These are phyloP conservation scores for Singerocomus rubriflavus DNA, from an alignment of 1,284 basidiomycete genomes.

Conservation along the genomic window DNA sequence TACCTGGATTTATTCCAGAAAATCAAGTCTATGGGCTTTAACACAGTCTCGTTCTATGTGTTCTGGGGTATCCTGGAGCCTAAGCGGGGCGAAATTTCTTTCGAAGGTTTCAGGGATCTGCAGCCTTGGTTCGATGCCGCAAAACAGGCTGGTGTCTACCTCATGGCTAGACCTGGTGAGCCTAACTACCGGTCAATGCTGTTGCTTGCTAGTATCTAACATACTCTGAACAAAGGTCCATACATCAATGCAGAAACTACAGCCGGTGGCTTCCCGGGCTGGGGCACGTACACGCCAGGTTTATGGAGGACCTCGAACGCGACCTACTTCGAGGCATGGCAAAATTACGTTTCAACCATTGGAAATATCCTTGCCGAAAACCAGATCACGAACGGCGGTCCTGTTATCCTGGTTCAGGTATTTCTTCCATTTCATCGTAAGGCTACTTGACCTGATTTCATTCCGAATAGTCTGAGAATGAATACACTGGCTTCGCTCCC, in stretches of 20 bases:
- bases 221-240: constrained; percentile 30
- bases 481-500: constrained; percentile 42
- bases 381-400: constrained; percentile 50
- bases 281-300: constrained; percentile 44
- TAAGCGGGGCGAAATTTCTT: constrained; percentile 43
- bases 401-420: constrained; percentile 53
- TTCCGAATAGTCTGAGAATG: constrained; percentile 44
- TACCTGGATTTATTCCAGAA: constrained; percentile 46
- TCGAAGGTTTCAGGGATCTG: constrained; percentile 46
- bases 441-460: neutral
- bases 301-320: constrained; percentile 46
- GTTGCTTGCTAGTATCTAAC: neutral
- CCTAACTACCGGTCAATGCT: neutral
- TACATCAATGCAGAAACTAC: constrained; percentile 57
- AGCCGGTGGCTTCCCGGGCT: constrained; percentile 50
- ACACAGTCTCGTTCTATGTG: constrained; percentile 45
- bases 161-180: constrained; percentile 45
- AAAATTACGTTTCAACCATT: constrained; percentile 39
- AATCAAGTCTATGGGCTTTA: constrained; percentile 46
- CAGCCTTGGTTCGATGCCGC: constrained; percentile 49
- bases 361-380: constrained; percentile 44
- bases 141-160: constrained; percentile 43
- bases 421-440: neutral
- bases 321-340: constrained; percentile 44
- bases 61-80: constrained; percentile 46